Evolutionary conservation across 495 filamentous ascomycete genomes (phyloP), one percentile per base, ranked within the genome.

Genomic region (Aspergillus conjunctus): DNA sequence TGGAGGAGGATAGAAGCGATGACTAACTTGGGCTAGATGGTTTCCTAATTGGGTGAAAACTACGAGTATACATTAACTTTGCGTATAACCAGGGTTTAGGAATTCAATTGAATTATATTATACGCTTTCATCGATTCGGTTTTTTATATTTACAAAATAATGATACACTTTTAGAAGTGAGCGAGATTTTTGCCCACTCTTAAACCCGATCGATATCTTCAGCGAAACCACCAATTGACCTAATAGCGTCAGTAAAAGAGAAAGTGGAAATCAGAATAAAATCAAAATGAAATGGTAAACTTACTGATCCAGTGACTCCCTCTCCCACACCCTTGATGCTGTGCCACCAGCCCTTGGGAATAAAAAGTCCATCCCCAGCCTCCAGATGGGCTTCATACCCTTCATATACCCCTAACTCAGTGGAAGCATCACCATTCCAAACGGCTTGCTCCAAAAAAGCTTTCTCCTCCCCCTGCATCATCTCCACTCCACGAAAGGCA

Each of bases 311-410:
- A 49, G 79, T 89, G 33, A 88, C 81, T 14, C 85, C 82, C 20
- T 78, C 64, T 14, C 87, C 89, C 53, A 85, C 66, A 20, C 93
- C 91, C 66, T 85, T 88, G 52, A 98, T 85, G 68, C 90, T 92
- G 81, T 98, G 94, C 94, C 94, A 98, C 92, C 92, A 98, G 12
- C 91, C 91, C 60, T 84, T 86, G 0, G 93, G 94, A 56, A 98
- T 93, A 69, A 93, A 97, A 45, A 98, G 59, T 0, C 80, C 86
- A 78, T 97, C 92, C 0, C 89, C 87, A 14, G 80, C 74, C 3
- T 73, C 69, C 33, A 97, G 65, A n/a, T 65, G 57, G 11, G 81
- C 87, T 63, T 94, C 86, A 61, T 74, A 79, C 5, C 80, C 81
- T 32, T 66, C 60, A 66, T 70, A 63, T 2, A 63, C 73, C 4